Evolutionary conservation across 2,329 filamentous ascomycete genomes (phyloP).

Genomic region (Beauveria pseudobassiana): DNA sequence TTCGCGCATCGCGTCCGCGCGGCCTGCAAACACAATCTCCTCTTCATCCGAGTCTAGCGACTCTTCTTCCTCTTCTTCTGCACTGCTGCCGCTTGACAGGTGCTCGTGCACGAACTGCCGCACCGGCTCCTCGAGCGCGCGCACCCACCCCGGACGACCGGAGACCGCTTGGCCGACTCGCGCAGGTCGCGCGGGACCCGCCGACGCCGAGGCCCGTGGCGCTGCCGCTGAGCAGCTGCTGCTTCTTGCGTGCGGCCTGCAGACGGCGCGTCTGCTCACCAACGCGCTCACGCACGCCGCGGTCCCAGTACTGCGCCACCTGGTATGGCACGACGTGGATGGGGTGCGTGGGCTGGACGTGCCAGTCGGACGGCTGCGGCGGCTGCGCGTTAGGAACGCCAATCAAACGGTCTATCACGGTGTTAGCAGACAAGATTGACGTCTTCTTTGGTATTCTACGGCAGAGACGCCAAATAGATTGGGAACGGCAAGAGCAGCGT

Average conservation of each 20-base stretch:
- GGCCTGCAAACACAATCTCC: conserved; percentile 84
- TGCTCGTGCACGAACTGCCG: conserved; percentile 57
- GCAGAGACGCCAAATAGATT: background rate
- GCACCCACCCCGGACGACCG: conserved; percentile 72
- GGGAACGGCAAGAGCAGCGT: conserved; percentile 15
- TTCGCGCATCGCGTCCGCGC: conserved; percentile 50
- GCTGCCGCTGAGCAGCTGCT: conserved; percentile 34
- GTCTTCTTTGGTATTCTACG: background rate
- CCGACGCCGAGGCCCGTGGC: conserved; percentile 39
- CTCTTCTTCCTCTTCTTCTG: background rate
- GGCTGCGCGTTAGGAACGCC: conserved; percentile 81
- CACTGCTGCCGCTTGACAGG: conserved; percentile 22
- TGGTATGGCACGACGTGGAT: conserved; percentile 78
- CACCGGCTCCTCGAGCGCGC: conserved; percentile 78
- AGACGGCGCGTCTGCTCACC: conserved; percentile 37
- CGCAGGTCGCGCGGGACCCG: conserved; percentile 72
- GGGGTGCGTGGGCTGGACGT: conserved; percentile 72
- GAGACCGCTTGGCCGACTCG: conserved; percentile 70
- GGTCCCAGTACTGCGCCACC: conserved; percentile 78
- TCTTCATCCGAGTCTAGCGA: conserved; percentile 50
- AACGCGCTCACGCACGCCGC: conserved; percentile 40
- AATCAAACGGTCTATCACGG: conserved; percentile 64
- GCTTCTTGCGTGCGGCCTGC: conserved; percentile 37
- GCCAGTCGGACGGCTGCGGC: conserved; percentile 75
- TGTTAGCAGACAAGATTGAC: background rate